These are phyloP conservation scores for Phytophthora pini DNA, from an alignment of 352 stramenopile species.

Conservation along the genomic window DNA sequence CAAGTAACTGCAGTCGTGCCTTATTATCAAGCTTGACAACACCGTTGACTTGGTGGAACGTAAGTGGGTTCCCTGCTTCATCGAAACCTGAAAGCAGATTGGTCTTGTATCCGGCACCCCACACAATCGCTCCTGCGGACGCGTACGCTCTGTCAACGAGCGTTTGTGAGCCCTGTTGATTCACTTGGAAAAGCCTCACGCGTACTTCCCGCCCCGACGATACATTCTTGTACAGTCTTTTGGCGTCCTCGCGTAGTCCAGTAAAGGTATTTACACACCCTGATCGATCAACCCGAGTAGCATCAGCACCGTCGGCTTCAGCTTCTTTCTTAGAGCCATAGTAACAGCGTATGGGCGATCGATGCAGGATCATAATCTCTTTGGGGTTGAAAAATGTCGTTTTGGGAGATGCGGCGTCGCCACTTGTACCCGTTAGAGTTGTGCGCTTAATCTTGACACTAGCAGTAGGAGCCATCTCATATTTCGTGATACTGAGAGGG, in stretches of 20 bases:
- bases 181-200: constrained; percentile 81
- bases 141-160: constrained; percentile 73
- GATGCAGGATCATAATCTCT: constrained; percentile 85
- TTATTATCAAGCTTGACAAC: constrained; percentile 75
- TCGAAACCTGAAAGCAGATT: constrained; percentile 65
- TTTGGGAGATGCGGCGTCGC: constrained; percentile 8
- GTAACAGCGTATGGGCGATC: constrained; percentile 79
- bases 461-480: constrained; percentile 4
- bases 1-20: constrained; percentile 48
- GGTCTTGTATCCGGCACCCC: constrained; percentile 83
- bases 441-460: constrained; percentile 29
- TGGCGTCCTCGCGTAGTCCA: constrained; percentile 84
- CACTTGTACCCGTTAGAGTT: constrained; percentile 11
- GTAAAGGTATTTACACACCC: constrained; percentile 90
- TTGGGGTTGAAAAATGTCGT: constrained; percentile 60
- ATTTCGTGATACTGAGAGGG: constrained; percentile 26
- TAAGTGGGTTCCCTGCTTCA: constrained; percentile 45
- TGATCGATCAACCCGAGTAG: constrained; percentile 58
- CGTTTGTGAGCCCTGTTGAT: constrained; percentile 55
- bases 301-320: constrained; percentile 68
- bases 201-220: constrained; percentile 61
- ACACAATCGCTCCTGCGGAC: constrained; percentile 76
- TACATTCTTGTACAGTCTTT: constrained; percentile 75
- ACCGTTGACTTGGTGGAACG: constrained; percentile 59
- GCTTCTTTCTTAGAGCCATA: constrained; percentile 83